These are phyloP conservation scores for Jimgerdemannia lactiflua DNA, from an alignment of 192 early-diverging fungal species.

Conservation along the genomic window DNA sequence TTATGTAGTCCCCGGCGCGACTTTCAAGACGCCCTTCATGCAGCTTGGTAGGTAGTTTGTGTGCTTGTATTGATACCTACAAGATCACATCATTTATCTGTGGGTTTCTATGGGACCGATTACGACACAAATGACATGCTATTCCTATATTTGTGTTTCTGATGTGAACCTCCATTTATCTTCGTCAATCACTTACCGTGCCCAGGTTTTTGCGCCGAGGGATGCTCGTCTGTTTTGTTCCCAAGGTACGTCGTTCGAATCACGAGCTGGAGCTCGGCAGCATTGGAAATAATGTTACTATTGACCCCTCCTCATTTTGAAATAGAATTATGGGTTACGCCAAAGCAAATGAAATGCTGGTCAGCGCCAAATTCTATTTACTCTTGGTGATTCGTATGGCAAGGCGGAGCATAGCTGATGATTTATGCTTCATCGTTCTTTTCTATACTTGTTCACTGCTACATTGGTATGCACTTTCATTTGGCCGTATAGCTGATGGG, in stretches of 20 bases:
- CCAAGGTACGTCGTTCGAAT: constrained; percentile 37
- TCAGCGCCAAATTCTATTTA: constrained; percentile 11
- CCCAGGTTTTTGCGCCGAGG: constrained; percentile 67
- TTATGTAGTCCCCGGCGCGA: constrained; percentile 43
- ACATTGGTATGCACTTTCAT: neutral
- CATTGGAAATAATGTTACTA: neutral
- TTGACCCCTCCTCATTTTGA: neutral
- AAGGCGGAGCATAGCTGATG: no score
- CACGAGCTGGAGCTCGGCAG: no score
- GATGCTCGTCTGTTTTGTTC: constrained; percentile 65
- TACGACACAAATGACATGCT: neutral
- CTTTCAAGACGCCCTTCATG: constrained; percentile 75
- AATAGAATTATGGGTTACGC: constrained; percentile 57
- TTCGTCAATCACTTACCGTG: neutral
- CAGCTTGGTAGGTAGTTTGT: constrained; percentile 43
- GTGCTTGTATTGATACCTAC: neutral
- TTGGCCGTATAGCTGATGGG: constrained; percentile 43
- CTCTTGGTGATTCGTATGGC: no score
- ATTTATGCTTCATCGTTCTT: no score
- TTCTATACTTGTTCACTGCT: neutral
- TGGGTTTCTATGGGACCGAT: neutral
- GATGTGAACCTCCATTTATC: neutral
- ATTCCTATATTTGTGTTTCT: neutral
- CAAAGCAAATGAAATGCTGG: constrained; percentile 67
- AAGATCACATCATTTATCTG: neutral